Conservation (phyloP, 176 grass and related monocot genomes). For the Microstegium vimineum region DNA sequence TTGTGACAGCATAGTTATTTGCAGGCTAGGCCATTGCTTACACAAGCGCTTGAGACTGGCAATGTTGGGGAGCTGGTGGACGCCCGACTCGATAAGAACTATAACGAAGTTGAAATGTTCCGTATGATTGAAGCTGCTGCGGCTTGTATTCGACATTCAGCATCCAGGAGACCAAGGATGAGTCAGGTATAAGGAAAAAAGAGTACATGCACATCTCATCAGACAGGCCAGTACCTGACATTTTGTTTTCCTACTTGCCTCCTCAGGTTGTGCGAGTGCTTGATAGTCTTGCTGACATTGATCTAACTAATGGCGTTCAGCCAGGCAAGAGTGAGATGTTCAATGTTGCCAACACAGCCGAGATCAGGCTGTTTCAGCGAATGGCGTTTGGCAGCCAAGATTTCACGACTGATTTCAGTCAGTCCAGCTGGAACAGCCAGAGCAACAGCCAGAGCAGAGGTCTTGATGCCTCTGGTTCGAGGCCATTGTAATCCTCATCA, state of each 20-base stretch:
- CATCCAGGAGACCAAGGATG: conserved; percentile 58
- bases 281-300: conserved; percentile 63
- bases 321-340: conserved; percentile 87
- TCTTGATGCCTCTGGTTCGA: conserved; percentile 22
- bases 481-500: conserved; percentile 21
- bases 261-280: conserved; percentile 83
- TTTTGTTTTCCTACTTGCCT: background rate
- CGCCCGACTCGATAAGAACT: conserved; percentile 47
- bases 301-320: conserved; percentile 82
- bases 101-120: conserved; percentile 51
- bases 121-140: conserved; percentile 76
- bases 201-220: background rate
- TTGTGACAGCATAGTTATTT: conserved; percentile 18
- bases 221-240: background rate
- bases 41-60: conserved; percentile 47
- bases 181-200: conserved; percentile 46
- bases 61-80: conserved; percentile 49
- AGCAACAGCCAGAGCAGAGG: conserved; percentile 27
- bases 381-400: conserved; percentile 87
- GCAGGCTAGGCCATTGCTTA: conserved; percentile 78
- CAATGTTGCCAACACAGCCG: conserved; percentile 61
- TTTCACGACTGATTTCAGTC: conserved; percentile 71
- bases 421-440: conserved; percentile 47
- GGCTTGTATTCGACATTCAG: conserved; percentile 60
- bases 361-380: conserved; percentile 88